Evolutionary conservation across 176 grass and related monocot genomes (phyloP), one percentile per base, ranked within the genome.

Genomic region (Rhynchospora pubera): DNA sequence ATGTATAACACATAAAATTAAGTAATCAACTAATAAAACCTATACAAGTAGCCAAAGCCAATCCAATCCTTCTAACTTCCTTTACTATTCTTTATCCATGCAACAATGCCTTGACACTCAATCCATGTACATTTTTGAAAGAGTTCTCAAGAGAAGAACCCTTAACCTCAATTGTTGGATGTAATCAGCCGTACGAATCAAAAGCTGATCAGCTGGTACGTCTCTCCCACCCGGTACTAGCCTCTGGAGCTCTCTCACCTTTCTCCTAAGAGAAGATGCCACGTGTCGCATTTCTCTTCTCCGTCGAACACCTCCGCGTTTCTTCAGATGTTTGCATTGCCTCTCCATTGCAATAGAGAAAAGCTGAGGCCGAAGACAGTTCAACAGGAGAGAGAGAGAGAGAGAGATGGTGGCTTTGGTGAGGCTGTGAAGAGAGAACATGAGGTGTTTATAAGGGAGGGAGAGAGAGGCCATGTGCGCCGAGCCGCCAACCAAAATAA

Each of bases 181-280:
- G 84, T 98, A 98, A 74, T 91, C 89, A 48, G 95, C 89, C 12
- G 95, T 85, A 78, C 74, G 89, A 63, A 88, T 12, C n/a, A 98
- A 83, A 45, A 98, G 87, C 56, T 84, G 89, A 55, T 84, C 92
- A n/a, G 90, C 90, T 9, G 87, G 90, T 86, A 88, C 21, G 5
- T 70, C 81, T 23, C 32, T 60, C 19, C 84, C 82, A 28, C 92
- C 92, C 1, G 92, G 95, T 15, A 98, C 96, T 16, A 98, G 82
- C 84, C 91, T 84, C 84, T 89, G 92, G 23, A 98, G 96, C 85
- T 98, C 90, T 57, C 87, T 81, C 65, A 98, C 89, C 86, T 87
- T 99, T 58, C 84, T 87, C 48, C 66, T 52, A 55, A 91, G 22
- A 16, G 90, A 73, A 65, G 3, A 55, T 7, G 73, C 6, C 68